These are phyloP conservation scores for Hygrocybe coccinea DNA, from an alignment of 768 basidiomycete species.

Conservation along the genomic window DNA sequence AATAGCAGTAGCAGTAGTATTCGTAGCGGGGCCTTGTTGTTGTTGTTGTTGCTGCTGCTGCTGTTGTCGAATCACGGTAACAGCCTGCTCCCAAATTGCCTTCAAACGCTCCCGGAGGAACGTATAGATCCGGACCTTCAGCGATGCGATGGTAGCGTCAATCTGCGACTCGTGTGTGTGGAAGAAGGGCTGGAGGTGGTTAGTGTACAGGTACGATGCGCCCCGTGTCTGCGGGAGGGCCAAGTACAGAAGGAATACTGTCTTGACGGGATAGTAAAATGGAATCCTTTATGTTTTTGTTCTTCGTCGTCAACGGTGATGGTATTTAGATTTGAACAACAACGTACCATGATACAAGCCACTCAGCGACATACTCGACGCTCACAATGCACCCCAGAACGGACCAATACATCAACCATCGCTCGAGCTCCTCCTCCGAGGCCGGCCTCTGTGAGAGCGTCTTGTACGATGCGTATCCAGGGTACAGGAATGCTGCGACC, in stretches of 20 bases:
- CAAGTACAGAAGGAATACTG: slow-evolving; percentile 81
- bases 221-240: slow-evolving; percentile 87
- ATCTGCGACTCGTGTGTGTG: slow-evolving; percentile 78
- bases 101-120: slow-evolving; percentile 63
- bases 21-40: slow-evolving; percentile 12
- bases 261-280: slow-evolving; percentile 80
- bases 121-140: slow-evolving; percentile 53
- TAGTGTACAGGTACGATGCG: slow-evolving; percentile 76
- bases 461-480: slow-evolving; percentile 96
- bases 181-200: slow-evolving; percentile 80
- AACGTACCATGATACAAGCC: slow-evolving; percentile 80
- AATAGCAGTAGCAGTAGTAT: slow-evolving; percentile 35
- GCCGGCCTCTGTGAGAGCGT: slow-evolving; percentile 82
- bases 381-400: slow-evolving; percentile 78
- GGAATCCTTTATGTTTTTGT: slow-evolving; percentile 60
- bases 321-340: slow-evolving; percentile 3
- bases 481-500: slow-evolving; percentile 79
- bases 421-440: slow-evolving; percentile 76
- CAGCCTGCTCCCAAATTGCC: slow-evolving; percentile 60
- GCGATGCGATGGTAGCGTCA: slow-evolving; percentile 68
- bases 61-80: slow-evolving; percentile 45
- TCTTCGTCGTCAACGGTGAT: neutral
- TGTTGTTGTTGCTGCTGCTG: slow-evolving; percentile 17
- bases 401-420: slow-evolving; percentile 99
- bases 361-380: slow-evolving; percentile 80